A percentile compares a stretch with the other conserved stretches of the same genome.
Evolutionary conservation across 176 grass and related monocot species (phyloP).

Genomic region (Juncus effusus): DNA sequence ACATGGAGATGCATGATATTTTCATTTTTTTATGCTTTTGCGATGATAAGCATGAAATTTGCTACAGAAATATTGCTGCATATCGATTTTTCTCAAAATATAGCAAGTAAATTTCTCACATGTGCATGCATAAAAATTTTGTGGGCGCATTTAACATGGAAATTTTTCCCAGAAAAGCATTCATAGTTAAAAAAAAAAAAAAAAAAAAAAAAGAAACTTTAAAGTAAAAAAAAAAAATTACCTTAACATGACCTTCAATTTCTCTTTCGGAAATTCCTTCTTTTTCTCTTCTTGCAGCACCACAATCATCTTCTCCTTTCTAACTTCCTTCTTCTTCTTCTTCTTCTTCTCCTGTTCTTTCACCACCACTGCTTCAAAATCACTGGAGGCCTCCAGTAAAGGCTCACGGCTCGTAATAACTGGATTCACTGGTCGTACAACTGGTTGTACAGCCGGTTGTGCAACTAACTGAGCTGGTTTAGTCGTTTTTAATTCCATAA

Average conservation of each 20-base stretch:
- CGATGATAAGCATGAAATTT: too few species aligned
- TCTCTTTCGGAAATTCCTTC: conserved; percentile 50
- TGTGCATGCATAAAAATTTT: background rate
- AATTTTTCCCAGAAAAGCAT: background rate
- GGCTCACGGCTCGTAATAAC: background rate
- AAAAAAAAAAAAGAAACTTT: conserved; percentile 8
- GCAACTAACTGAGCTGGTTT: too few species aligned
- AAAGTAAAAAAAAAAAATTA: conserved; percentile 26
- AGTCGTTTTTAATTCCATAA: too few species aligned
- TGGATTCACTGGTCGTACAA: background rate
- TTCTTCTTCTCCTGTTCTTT: too few species aligned
- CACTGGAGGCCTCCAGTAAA: background rate
- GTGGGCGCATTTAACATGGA: background rate
- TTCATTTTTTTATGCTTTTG: too few species aligned
- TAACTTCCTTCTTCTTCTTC: background rate
- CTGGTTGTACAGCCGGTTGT: too few species aligned
- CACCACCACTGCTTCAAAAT: background rate
- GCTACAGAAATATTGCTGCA: too few species aligned
- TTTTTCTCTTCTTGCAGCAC: background rate
- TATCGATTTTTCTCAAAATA: too few species aligned
- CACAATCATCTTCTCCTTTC: background rate
- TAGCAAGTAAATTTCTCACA: too few species aligned
- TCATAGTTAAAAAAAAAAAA: background rate
- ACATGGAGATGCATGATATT: too few species aligned
- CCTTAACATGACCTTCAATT: conserved; percentile 63